Base-by-base conservation (phyloP, 345 rosid genomes). In the Ricinus communis region DNA sequence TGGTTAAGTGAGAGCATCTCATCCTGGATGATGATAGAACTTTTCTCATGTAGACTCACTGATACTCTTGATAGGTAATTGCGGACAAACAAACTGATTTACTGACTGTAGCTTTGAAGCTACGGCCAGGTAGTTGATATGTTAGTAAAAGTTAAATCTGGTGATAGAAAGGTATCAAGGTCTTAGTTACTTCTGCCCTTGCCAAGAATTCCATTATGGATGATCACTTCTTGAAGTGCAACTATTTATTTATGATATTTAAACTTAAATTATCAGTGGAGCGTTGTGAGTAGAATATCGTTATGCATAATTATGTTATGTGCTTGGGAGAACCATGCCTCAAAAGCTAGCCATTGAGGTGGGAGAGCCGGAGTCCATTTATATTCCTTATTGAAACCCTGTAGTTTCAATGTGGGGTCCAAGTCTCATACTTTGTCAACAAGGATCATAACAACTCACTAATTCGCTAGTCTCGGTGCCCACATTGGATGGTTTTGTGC, bases 81-180 rank as follows among this genome's bases (percentile, higher is more conserved):
- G 72, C 1, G 1, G 18, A 15, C 14, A 57, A 12, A 21, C 47
- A 25, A 55, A 62, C 63, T 33, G 38, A 46, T 57, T 8, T 14
- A 13, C 41, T 15, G 14, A 38, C 33, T 30, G 0, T 13, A n/a
- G 40, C 27, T 51, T 66, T 27, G 24, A 55, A 24, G 62, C 61
- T 54, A 68, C 40, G 31, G 62, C 62, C 25, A 11, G 60, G 52
- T 46, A 12, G 66, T 47, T 70, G 46, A 36, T 22, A 45, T 43
- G 13, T 14, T 60, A 22, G 6, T 8, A 16, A 33, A 30, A 69
- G 18, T 58, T 5, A 33, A 36, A 21, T 43, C 38, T 57, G 45
- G 45, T 57, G 25, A 38, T 69, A 57, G 22, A 30, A 30, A 7
- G 15, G 14, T 21, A 25, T 27, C 53, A 2, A n/a, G n/a, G n/a